These are phyloP conservation scores for Oryza nivara DNA, from an alignment of 176 grass and related monocot species.

Conservation along the genomic window DNA sequence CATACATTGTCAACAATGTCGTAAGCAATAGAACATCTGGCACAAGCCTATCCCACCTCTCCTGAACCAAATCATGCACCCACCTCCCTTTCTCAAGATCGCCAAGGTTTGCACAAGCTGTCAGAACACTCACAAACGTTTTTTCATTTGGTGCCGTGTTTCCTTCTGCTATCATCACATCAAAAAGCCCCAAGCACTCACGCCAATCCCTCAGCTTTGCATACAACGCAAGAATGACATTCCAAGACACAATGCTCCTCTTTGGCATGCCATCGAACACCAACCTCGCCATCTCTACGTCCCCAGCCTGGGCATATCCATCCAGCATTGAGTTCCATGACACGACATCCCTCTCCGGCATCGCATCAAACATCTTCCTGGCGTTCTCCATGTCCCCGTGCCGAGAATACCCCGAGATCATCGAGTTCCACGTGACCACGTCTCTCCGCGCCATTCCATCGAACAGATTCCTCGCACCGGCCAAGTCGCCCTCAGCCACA, in stretches of 20 bases:
- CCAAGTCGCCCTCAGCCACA: constrained; percentile 43
- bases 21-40: constrained; percentile 63
- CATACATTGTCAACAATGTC: constrained; percentile 61
- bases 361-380: constrained; percentile 44
- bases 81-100: constrained; percentile 58
- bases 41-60: constrained; percentile 38
- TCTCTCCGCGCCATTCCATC: constrained; percentile 50
- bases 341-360: constrained; percentile 56
- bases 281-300: background rate
- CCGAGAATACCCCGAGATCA: constrained; percentile 50
- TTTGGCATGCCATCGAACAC: constrained; percentile 57
- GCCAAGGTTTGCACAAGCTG: constrained; percentile 56
- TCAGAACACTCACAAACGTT: constrained; percentile 64
- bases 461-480: constrained; percentile 44
- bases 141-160: constrained; percentile 44
- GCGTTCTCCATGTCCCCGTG: constrained; percentile 36
- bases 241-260: constrained; percentile 58
- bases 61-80: constrained; percentile 47
- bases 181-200: constrained; percentile 62
- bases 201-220: constrained; percentile 56
- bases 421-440: constrained; percentile 56
- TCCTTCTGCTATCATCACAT: constrained; percentile 43
- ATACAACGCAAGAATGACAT: constrained; percentile 55
- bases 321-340: constrained; percentile 72
- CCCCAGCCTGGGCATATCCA: constrained; percentile 42